Conservation (phyloP, 2,329 filamentous ascomycete genomes). For the Epichloe sibirici region DNA sequence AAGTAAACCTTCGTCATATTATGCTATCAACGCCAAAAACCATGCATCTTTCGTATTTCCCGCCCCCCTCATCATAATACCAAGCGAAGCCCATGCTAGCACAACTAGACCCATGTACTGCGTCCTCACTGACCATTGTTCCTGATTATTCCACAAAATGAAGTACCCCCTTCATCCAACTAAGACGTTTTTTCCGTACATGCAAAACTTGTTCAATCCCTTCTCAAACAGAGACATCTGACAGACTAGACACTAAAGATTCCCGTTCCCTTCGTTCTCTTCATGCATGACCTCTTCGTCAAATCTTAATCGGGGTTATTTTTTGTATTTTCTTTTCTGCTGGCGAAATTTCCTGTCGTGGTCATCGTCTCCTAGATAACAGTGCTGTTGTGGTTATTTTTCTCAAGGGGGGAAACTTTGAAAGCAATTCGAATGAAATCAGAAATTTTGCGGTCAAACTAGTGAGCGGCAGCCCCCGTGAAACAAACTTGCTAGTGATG, state of each 20-base stretch:
- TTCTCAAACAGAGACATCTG: not conserved
- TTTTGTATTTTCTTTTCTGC: not conserved
- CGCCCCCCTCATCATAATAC: not conserved
- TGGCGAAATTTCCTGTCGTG: not conserved
- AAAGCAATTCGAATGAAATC: not conserved
- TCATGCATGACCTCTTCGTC: not conserved
- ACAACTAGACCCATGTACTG: not conserved
- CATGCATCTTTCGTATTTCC: not conserved
- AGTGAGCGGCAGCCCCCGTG: too few species aligned
- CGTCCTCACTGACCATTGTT: too few species aligned
- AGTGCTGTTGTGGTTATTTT: not conserved
- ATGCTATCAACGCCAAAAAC: constrained; percentile 4
- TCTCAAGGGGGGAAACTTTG: not conserved
- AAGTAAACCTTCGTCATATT: not conserved
- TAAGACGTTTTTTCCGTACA: not conserved
- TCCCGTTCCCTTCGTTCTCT: not conserved
- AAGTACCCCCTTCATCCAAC: not conserved
- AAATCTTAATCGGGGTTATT: not conserved
- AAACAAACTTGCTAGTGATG: not conserved
- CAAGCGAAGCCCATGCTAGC: not conserved
- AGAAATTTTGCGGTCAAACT: not conserved
- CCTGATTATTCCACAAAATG: too few species aligned
- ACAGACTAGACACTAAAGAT: not conserved
- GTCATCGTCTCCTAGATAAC: not conserved
- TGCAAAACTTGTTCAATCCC: not conserved